Evolutionary conservation across 495 filamentous ascomycete species (phyloP).

Genomic region (Lasiosphaeria miniovina): DNA sequence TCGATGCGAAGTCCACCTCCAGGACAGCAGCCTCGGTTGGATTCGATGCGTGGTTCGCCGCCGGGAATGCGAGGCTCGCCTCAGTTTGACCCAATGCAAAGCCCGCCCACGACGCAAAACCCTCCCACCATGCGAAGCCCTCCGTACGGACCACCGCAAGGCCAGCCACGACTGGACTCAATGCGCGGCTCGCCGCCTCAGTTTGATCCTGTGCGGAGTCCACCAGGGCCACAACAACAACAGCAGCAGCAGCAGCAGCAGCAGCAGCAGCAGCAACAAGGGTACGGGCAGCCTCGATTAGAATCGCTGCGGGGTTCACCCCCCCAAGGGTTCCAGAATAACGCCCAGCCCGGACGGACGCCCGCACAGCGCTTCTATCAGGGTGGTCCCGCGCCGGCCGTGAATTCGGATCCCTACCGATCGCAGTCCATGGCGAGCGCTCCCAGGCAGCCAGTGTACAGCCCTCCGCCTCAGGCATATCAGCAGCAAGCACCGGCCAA

Average conservation of each 20-base stretch:
- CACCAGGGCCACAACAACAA: too few species aligned
- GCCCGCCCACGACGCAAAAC: too few species aligned
- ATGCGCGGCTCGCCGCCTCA: conserved; percentile 32
- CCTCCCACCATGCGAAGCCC: too few species aligned
- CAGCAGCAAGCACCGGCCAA: conserved; percentile 65
- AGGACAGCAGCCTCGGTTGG: conserved; percentile 24
- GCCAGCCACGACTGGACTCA: conserved; percentile 31
- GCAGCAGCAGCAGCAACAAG: too few species aligned
- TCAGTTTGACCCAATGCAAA: too few species aligned
- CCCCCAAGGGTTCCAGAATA: conserved; percentile 52
- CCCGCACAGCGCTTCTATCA: conserved; percentile 55
- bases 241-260: too few species aligned
- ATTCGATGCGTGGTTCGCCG: conserved; percentile 39
- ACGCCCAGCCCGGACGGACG: conserved; percentile 44
- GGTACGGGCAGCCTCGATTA: conserved; percentile 19
- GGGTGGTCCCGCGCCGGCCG: conserved; percentile 58
- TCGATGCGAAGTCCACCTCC: conserved; percentile 12
- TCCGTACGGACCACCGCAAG: neutral
- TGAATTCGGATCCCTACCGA: conserved; percentile 81
- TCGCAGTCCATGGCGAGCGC: conserved; percentile 87
- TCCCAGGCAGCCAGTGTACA: conserved; percentile 63
- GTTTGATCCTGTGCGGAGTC: too few species aligned
- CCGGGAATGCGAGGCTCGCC: conserved; percentile 23
- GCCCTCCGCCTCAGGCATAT: conserved; percentile 62
- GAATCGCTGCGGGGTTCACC: conserved; percentile 40